Conservation (phyloP, 495 filamentous ascomycete species). For the Cladorrhinum samala region DNA sequence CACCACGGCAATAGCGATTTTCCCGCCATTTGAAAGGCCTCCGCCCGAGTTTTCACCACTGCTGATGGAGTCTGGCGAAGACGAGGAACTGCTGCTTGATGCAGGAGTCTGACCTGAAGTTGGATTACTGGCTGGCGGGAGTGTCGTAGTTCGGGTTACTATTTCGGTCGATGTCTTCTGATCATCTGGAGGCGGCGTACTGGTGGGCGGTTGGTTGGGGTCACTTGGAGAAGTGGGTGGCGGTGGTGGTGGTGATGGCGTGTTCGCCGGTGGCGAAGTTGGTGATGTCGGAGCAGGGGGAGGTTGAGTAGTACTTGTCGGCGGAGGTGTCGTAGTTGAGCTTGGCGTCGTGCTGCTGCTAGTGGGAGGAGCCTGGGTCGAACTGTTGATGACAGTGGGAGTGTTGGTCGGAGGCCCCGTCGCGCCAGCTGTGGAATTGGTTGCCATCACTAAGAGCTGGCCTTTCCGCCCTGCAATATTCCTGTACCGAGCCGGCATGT, state of each 20-base stretch:
- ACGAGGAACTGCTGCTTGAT: neutral
- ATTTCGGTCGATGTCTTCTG: too few relatives aligned
- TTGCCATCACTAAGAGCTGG: conserved; percentile 42
- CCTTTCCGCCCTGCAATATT: conserved; percentile 29
- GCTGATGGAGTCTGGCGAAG: conserved; percentile 16
- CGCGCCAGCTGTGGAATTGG: conserved; percentile 29
- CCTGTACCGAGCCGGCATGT: conserved; percentile 35
- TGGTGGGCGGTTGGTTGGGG: too few relatives aligned
- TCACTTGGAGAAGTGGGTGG: conserved; percentile 11
- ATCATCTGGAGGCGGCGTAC: too few relatives aligned
- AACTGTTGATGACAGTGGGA: conserved; percentile 11
- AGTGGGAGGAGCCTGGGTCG: conserved; percentile 4
- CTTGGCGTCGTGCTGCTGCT: neutral
- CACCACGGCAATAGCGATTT: conserved; percentile 87
- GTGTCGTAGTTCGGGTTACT: too few relatives aligned
- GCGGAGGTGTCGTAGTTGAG: neutral
- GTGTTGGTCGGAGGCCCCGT: conserved; percentile 24
- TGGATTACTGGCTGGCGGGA: neutral
- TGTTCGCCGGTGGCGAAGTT: neutral
- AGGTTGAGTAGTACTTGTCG: conserved; percentile 7
- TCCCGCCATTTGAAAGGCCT: conserved; percentile 42
- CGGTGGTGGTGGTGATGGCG: conserved; percentile 10
- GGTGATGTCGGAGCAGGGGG: conserved; percentile 5
- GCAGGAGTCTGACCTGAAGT: neutral
- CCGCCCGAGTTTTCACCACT: conserved; percentile 22